These are phyloP conservation scores for Hydnum rufescens DNA, from an alignment of 768 basidiomycete genomes.

Conservation along the genomic window DNA sequence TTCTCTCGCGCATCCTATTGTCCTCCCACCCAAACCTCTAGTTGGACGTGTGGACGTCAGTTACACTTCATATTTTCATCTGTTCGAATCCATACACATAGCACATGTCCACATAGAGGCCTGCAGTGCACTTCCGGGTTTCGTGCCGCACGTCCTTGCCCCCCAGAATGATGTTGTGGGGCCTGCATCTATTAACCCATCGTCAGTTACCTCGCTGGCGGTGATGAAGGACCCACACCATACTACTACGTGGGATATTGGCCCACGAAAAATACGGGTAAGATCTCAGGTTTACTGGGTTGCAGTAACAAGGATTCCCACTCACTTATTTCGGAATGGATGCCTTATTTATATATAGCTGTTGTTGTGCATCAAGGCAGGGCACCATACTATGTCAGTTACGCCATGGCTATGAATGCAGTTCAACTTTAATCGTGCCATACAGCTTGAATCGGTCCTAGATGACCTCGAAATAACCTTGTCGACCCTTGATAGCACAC, in stretches of 20 bases:
- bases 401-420: too few relatives aligned
- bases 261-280: too few relatives aligned
- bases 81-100: background rate
- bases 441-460: constrained; percentile 20
- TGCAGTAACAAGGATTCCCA: background rate
- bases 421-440: too few relatives aligned
- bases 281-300: too few relatives aligned
- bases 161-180: too few relatives aligned
- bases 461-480: constrained; percentile 29
- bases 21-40: background rate
- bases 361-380: constrained; percentile 2
- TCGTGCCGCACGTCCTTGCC: background rate
- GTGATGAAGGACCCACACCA: background rate
- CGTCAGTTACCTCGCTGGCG: too few relatives aligned
- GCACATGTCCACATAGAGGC: background rate
- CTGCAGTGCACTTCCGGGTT: background rate
- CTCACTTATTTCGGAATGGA: background rate
- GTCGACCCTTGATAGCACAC: constrained; percentile 22
- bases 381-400: too few relatives aligned
- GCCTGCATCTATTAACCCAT: too few relatives aligned
- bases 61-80: background rate
- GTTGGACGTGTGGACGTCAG: background rate
- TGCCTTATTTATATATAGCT: too few relatives aligned
- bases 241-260: background rate
- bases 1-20: background rate